These are phyloP conservation scores for Cryphonectria radicalis DNA, from an alignment of 2,329 filamentous ascomycete species.

Conservation along the genomic window DNA sequence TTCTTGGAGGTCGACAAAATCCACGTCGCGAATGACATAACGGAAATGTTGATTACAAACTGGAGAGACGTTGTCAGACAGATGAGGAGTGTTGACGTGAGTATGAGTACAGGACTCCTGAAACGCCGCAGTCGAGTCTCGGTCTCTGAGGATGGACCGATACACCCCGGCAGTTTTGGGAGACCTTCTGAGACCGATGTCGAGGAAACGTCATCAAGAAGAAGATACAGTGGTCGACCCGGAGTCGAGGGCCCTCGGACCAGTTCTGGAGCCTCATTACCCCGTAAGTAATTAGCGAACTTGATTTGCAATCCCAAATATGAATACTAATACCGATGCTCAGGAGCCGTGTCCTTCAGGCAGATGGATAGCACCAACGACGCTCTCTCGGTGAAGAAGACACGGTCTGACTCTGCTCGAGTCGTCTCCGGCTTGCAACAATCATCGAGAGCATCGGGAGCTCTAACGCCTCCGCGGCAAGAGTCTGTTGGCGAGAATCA, in stretches of 20 bases:
- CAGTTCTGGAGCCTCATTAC: neutral
- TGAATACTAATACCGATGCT: neutral
- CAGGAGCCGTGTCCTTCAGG: constrained; percentile 28
- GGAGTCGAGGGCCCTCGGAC: neutral
- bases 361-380: constrained; percentile 27
- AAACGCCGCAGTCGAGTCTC: constrained; percentile 27
- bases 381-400: constrained; percentile 29
- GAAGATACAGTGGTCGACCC: neutral
- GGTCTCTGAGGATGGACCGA: constrained; percentile 27
- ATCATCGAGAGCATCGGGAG: neutral
- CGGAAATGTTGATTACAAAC: constrained; percentile 68
- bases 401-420: constrained; percentile 18
- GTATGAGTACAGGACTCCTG: constrained; percentile 35
- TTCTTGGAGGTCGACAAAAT: constrained; percentile 57
- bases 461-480: constrained; percentile 21
- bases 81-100: constrained; percentile 51
- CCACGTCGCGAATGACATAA: constrained; percentile 60
- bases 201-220: neutral
- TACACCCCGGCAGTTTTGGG: constrained; percentile 18
- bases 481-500: constrained; percentile 14
- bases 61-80: constrained; percentile 68
- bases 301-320: neutral
- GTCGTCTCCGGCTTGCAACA: constrained; percentile 6
- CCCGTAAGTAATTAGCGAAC: constrained; percentile 4
- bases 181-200: constrained; percentile 13